phyloP scores from a whole-genome alignment of 2,329 filamentous ascomycete genomes.

The Penicillium expansum region DNA sequence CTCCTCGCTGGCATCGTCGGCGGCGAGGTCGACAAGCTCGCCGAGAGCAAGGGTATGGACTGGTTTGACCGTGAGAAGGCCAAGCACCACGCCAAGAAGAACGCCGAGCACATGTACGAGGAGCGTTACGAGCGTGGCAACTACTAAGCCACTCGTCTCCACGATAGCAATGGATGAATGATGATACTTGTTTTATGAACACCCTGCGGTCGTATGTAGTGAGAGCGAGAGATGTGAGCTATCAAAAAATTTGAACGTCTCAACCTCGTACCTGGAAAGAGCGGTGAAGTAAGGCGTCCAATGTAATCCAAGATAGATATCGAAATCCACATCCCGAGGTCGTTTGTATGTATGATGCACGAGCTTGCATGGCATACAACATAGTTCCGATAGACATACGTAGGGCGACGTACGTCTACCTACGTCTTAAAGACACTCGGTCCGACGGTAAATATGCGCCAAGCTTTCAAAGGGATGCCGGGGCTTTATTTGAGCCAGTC shows the following conservation, averaged over 20 bases:
- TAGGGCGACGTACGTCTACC: not conserved
- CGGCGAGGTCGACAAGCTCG: slow-evolving; percentile 72
- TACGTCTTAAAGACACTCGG: not conserved
- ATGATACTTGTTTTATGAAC: not conserved
- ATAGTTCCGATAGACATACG: slow-evolving; percentile 1
- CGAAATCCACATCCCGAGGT: not conserved
- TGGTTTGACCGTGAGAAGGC: slow-evolving; percentile 59
- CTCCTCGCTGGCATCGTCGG: slow-evolving; percentile 68
- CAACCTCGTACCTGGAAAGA: not conserved
- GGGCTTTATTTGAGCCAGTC: slow-evolving; percentile 15
- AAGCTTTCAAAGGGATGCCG: slow-evolving; percentile 10
- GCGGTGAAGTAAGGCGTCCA: not conserved
- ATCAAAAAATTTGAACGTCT: not conserved
- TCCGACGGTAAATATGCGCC: slow-evolving; percentile 2
- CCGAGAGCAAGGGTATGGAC: slow-evolving; percentile 68
- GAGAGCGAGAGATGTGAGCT: not conserved
- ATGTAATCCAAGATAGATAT: not conserved
- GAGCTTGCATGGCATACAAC: not conserved
- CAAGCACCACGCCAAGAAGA: slow-evolving; percentile 57
- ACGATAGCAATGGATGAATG: not conserved
- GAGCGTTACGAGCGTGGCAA: slow-evolving; percentile 55
- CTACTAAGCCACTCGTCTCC: slow-evolving; percentile 45
- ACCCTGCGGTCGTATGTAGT: not conserved
- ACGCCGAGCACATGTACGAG: slow-evolving; percentile 61
- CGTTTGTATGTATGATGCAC: not conserved